Evolutionary conservation across 2,329 filamentous ascomycete species (phyloP).

Genomic region (Aureobasidium sp.): DNA sequence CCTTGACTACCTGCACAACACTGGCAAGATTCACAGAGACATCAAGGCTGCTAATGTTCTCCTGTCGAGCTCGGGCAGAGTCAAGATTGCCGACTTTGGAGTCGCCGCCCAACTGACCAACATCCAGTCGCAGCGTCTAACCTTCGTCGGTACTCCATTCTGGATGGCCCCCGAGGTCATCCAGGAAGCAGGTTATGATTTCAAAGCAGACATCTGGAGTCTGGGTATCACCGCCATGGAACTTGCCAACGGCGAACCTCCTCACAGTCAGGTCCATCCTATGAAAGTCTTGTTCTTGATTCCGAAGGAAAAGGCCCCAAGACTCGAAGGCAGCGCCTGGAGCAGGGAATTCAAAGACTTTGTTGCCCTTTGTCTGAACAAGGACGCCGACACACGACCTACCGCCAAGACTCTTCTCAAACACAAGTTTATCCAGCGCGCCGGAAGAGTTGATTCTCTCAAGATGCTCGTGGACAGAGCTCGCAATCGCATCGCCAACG

Average conservation of each 20-base stretch:
- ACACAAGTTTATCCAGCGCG: constrained; percentile 79
- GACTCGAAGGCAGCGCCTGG: constrained; percentile 66
- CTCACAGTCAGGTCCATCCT: constrained; percentile 74
- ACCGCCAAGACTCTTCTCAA: constrained; percentile 80
- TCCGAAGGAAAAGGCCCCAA: constrained; percentile 77
- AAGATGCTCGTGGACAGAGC: constrained; percentile 80
- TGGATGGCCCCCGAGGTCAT: constrained; percentile 98
- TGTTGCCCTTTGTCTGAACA: constrained; percentile 79
- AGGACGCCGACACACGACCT: constrained; percentile 78
- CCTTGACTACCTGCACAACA: constrained; percentile 84
- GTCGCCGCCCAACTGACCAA: constrained; percentile 95
- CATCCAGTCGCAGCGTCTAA: constrained; percentile 95
- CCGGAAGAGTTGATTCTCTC: constrained; percentile 79
- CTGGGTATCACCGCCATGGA: constrained; percentile 88
- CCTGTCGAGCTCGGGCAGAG: constrained; percentile 82
- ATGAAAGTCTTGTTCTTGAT: constrained; percentile 94
- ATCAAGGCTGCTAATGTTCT: constrained; percentile 95
- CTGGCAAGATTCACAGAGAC: constrained; percentile 93
- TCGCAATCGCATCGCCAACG: constrained; percentile 71
- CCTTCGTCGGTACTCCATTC: constrained; percentile 93
- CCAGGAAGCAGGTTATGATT: constrained; percentile 75
- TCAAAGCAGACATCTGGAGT: constrained; percentile 91
- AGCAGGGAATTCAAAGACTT: constrained; percentile 94
- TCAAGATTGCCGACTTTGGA: constrained; percentile 95
- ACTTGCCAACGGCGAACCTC: constrained; percentile 81